phyloP scores from a whole-genome alignment of 2,329 filamentous ascomycete genomes.

The Colletotrichum tamarilloi region DNA sequence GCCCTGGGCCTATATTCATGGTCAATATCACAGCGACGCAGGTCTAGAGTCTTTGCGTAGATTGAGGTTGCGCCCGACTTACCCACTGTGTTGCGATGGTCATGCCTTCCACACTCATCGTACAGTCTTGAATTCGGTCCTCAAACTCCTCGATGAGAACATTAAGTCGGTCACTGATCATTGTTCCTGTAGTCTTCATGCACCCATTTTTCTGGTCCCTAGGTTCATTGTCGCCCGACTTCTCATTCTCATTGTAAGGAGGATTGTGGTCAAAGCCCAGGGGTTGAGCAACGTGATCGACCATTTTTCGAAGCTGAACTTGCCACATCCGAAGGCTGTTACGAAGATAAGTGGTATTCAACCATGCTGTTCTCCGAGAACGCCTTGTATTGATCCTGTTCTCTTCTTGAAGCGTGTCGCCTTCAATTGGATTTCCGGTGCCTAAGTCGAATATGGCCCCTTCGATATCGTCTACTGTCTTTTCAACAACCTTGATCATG shows the following conservation, averaged over 20 bases:
- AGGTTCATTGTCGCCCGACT: not conserved
- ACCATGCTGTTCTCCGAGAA: constrained; percentile 37
- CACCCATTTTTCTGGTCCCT: too few relatives aligned
- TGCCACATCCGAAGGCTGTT: constrained; percentile 42
- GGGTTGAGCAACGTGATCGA: constrained; percentile 32
- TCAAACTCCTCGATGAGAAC: constrained; percentile 45
- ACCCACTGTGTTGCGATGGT: constrained; percentile 50
- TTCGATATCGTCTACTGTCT: constrained; percentile 39
- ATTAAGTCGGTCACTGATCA: constrained; percentile 38
- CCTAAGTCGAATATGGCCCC: constrained; percentile 39
- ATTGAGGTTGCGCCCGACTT: not conserved
- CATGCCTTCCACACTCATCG: constrained; percentile 48
- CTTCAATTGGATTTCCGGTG: not conserved
- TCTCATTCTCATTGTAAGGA: too few relatives aligned
- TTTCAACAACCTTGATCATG: constrained; percentile 32
- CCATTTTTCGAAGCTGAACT: constrained; percentile 40
- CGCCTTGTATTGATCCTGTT: not conserved
- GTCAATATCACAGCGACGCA: not conserved
- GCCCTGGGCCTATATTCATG: constrained; percentile 38
- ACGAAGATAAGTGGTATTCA: constrained; percentile 41
- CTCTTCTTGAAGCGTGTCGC: not conserved
- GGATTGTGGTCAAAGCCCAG: not conserved
- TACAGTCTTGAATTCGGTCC: constrained; percentile 45
- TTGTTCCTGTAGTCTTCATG: constrained; percentile 23
- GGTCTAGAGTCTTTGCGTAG: too few relatives aligned